These are phyloP conservation scores for Hirschfeldia incana DNA, from an alignment of 345 rosid genomes.

Conservation along the genomic window DNA sequence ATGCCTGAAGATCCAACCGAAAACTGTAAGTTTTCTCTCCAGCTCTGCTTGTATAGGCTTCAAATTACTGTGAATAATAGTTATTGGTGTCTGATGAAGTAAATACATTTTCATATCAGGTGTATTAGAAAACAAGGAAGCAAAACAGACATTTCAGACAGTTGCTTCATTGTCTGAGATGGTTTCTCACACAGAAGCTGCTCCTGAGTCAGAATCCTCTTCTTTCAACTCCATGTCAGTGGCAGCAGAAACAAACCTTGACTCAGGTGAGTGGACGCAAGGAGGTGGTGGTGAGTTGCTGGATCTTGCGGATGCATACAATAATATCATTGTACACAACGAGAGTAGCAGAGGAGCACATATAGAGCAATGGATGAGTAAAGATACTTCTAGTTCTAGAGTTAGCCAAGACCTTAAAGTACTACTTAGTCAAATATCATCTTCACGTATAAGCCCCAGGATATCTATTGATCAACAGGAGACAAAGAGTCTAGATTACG, in stretches of 20 bases:
- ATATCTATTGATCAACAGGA: slow-evolving; percentile 56
- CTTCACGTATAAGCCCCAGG: slow-evolving; percentile 68
- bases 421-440: slow-evolving; percentile 73
- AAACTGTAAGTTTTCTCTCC: slow-evolving; percentile 49
- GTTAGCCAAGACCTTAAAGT: slow-evolving; percentile 67
- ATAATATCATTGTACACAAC: slow-evolving; percentile 54
- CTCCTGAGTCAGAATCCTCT: slow-evolving; percentile 31
- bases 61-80: neutral
- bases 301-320: slow-evolving; percentile 89
- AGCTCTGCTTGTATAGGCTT: slow-evolving; percentile 1
- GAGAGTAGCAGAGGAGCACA: slow-evolving; percentile 49
- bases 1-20: slow-evolving; percentile 44
- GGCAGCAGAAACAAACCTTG: slow-evolving; percentile 43
- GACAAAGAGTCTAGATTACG: slow-evolving; percentile 42
- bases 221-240: slow-evolving; percentile 42
- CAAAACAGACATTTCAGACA: slow-evolving; percentile 41
- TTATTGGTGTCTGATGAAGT: slow-evolving; percentile 11
- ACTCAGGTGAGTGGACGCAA: slow-evolving; percentile 35
- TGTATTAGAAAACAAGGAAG: slow-evolving; percentile 37
- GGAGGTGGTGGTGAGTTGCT: slow-evolving; percentile 38
- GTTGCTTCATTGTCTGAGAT: slow-evolving; percentile 41
- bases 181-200: slow-evolving; percentile 24
- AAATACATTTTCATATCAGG: slow-evolving; percentile 40
- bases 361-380: slow-evolving; percentile 64
- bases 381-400: slow-evolving; percentile 75